phyloP scores from a whole-genome alignment of 306 rosid genomes.

The Calophaca sinica region DNA sequence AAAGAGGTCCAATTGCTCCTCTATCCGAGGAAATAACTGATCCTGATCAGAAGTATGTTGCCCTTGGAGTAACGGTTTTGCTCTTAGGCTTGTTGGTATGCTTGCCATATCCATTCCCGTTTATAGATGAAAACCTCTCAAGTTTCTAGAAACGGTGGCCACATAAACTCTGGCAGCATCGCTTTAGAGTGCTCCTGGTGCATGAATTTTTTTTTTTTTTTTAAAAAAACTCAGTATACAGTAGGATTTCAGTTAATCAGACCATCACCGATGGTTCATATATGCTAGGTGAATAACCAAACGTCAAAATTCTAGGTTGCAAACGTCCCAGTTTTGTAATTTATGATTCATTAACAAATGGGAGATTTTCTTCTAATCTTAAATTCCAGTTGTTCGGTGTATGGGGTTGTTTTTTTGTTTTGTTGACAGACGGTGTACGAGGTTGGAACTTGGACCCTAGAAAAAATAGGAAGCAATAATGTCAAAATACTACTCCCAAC shows the following conservation, averaged over 20 bases:
- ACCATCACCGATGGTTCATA: constrained; percentile 17
- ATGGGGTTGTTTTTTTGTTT: no score
- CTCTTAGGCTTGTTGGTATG: constrained; percentile 89
- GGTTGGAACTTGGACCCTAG: not conserved
- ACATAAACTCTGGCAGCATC: constrained; percentile 34
- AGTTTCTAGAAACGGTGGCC: constrained; percentile 56
- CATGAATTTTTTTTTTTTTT: constrained; percentile 43
- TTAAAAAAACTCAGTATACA: not conserved
- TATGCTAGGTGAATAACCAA: constrained; percentile 3
- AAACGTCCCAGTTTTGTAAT: constrained; percentile 28
- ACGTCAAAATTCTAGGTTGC: constrained; percentile 7
- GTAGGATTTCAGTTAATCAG: constrained; percentile 30
- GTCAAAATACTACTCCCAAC: no score
- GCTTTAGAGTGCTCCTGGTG: constrained; percentile 19
- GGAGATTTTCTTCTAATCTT: not conserved
- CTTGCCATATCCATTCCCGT: constrained; percentile 95
- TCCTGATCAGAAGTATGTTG: constrained; percentile 82
- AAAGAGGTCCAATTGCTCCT: constrained; percentile 97
- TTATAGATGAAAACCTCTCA: constrained; percentile 65
- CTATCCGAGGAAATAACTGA: constrained; percentile 88
- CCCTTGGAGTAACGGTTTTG: constrained; percentile 80
- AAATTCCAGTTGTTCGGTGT: no score
- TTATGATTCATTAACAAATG: constrained; percentile 22
- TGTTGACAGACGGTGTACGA: not conserved
- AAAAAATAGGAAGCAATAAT: no score